phyloP scores from a whole-genome alignment of 257 asterid species.

The Solanum bukasovii region DNA sequence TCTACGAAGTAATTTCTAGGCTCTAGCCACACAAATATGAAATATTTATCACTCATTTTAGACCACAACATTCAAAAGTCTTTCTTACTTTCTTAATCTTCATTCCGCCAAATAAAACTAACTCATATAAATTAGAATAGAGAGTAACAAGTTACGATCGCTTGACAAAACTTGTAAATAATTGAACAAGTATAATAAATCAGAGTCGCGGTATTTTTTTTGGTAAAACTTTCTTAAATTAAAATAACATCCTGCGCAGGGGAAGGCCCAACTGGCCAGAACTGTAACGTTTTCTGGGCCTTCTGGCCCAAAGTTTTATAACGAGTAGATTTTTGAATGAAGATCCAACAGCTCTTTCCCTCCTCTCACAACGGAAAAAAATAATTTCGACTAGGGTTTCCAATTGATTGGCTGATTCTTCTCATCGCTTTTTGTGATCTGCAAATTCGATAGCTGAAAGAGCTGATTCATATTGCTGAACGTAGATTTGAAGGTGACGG shows the following conservation, averaged over 20 bases:
- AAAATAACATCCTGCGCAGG: neutral
- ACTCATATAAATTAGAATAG: neutral
- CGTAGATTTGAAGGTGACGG: neutral
- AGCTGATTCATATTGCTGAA: neutral
- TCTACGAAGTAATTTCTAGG: neutral
- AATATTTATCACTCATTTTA: no score
- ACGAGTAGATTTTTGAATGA: neutral
- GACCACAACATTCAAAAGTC: fast-evolving
- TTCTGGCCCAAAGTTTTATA: neutral
- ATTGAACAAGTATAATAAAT: no score
- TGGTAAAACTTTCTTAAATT: neutral
- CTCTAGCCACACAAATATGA: neutral
- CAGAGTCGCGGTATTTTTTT: neutral
- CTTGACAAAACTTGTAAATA: neutral
- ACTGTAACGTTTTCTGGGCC: neutral
- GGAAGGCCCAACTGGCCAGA: neutral
- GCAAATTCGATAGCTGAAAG: neutral
- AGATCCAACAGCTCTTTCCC: neutral
- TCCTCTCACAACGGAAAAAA: neutral
- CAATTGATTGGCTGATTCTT: neutral
- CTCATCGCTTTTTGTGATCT: neutral
- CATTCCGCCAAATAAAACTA: neutral
- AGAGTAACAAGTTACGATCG: neutral
- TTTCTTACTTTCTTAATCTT: no score
- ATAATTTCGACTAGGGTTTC: neutral